Base-by-base conservation (phyloP, 257 asterid genomes). In the Capsicum pubescens region DNA sequence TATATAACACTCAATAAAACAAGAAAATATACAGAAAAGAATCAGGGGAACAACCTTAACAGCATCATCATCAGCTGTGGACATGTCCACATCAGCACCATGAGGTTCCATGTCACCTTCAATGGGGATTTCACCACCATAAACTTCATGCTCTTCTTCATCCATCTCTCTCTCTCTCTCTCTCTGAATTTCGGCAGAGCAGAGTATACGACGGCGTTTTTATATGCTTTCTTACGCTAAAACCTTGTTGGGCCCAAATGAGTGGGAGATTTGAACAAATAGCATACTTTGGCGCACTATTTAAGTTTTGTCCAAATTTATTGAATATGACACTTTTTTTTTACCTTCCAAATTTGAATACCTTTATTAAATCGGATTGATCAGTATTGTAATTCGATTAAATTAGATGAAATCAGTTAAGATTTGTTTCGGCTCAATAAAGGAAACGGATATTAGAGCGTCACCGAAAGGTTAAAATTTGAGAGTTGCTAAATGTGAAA, bases 141-240 rank as follows among this genome's bases (percentile, higher is more conserved):
- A 89, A 10, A 89, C 92, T 81, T 89, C 92, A 46, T 89, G 92
- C 88, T 89, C 92, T 61, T 89, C 92, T 87, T 89, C 92, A 14
- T 89, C 92, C 92, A 89, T 88, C 39, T 67, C 59, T 39, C 57
- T 21, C 17, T 81, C 16, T 52, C 7, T 55, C 54, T 48, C 54
- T 48, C 71, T 8, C 11, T 2, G 0, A 16, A 68, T 15, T 68
- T 48, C 77, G 26, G 77, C 54, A 8, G 8, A 1, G 2, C 54
- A 8, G 54, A 39, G 0, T 36, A 16, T 12, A 39, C 54, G 77
- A 4, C 54, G 14, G 0, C 54, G 32, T 68, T 68, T 68, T 68
- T 68, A 68, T 68, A 68, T 15, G 77, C 2, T 17, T 16, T 42
- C 8, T 39, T 39, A 39, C 44, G 2, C 44, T 39, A 3, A 3